These are phyloP conservation scores for Piper longum DNA, from an alignment of 164 flowering plant genomes.

Conservation along the genomic window DNA sequence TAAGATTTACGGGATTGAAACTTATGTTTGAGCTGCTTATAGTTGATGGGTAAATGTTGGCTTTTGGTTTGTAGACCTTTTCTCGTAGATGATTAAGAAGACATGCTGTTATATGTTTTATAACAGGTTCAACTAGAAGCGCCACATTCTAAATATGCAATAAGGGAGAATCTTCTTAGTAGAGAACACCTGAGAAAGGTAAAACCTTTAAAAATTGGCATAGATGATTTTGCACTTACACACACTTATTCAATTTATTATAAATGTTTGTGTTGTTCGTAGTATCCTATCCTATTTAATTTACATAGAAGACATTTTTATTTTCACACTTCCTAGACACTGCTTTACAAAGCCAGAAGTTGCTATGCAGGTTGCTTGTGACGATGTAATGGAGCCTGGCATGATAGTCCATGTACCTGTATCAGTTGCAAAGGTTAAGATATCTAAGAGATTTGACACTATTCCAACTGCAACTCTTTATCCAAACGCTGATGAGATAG, in stretches of 20 bases:
- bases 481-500: conserved; percentile 95
- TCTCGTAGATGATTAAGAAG: background rate
- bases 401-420: conserved; percentile 55
- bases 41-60: too few species aligned
- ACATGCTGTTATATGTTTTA: too few species aligned
- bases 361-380: background rate
- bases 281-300: background rate
- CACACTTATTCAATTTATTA: too few species aligned
- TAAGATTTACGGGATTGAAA: too few species aligned
- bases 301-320: background rate
- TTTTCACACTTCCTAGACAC: background rate
- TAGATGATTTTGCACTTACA: too few species aligned
- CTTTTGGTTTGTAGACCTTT: background rate
- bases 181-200: conserved; percentile 42
- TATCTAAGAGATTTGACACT: conserved; percentile 63
- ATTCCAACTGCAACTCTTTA: conserved; percentile 79
- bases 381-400: conserved; percentile 44
- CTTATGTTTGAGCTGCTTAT: too few species aligned
- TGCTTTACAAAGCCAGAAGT: background rate
- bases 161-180: conserved; percentile 7
- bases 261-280: too few species aligned
- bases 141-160: conserved; percentile 9
- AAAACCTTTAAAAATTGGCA: background rate
- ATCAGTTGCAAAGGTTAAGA: conserved; percentile 61
- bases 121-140: conserved; percentile 49